Percentiles rank a stretch among this genome's conserved stretches.
Conservation (phyloP, 257 asterid genomes). For the Solanum chaucha region DNA sequence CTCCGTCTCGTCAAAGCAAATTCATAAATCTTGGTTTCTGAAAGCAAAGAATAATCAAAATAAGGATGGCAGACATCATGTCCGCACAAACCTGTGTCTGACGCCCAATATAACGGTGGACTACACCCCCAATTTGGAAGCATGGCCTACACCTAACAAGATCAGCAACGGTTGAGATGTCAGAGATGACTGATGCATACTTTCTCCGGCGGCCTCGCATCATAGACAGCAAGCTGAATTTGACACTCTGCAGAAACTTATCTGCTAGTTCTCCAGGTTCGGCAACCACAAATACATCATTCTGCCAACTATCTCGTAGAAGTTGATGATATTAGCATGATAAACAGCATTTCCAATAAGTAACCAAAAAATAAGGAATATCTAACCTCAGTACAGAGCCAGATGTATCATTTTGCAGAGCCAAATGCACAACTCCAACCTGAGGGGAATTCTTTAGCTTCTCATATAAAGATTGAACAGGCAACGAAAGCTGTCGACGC, state of each 20-base stretch:
- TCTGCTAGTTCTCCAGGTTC: conserved; percentile 98
- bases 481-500: conserved; percentile 57
- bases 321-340: conserved; percentile 10
- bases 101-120: conserved; percentile 95
- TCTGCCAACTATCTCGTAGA: conserved; percentile 69
- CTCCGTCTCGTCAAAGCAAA: neutral
- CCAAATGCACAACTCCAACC: conserved; percentile 85
- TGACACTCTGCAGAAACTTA: conserved; percentile 79
- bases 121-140: conserved; percentile 95
- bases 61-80: neutral
- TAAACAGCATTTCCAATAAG: neutral
- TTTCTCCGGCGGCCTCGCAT: conserved; percentile 74
- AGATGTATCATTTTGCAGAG: conserved; percentile 81
- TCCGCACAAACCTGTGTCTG: conserved; percentile 68
- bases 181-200: conserved; percentile 52
- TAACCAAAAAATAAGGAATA: neutral
- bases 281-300: conserved; percentile 97
- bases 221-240: conserved; percentile 69
- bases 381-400: conserved; percentile 85
- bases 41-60: neutral
- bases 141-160: conserved; percentile 78
- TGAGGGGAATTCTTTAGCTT: conserved; percentile 81
- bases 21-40: conserved; percentile 2
- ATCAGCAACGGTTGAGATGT: conserved; percentile 69
- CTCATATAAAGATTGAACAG: conserved; percentile 59